These are phyloP conservation scores for Penicillium fuscoglaucum DNA, from an alignment of 2,329 filamentous ascomycete species.

Conservation along the genomic window DNA sequence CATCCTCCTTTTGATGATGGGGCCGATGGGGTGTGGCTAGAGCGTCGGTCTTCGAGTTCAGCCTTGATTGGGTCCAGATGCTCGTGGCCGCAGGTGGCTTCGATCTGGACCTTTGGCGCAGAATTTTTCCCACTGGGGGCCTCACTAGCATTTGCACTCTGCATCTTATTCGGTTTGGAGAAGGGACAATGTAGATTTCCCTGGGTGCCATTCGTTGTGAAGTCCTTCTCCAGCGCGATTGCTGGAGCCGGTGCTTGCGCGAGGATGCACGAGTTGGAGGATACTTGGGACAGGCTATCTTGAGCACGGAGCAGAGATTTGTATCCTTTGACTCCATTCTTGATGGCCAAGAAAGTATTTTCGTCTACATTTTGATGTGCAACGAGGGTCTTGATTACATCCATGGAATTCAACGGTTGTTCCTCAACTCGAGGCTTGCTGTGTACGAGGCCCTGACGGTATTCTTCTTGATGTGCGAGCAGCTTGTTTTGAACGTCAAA, in stretches of 20 bases:
- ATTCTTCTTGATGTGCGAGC: slow-evolving; percentile 32
- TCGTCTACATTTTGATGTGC: slow-evolving; percentile 65
- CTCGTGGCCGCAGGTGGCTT: slow-evolving; percentile 52
- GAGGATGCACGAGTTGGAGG: slow-evolving; percentile 43
- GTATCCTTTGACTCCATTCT: slow-evolving; percentile 43
- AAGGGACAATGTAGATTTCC: slow-evolving; percentile 82
- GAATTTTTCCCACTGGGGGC: slow-evolving; percentile 41
- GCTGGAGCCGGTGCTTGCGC: slow-evolving; percentile 58
- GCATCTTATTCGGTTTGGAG: slow-evolving; percentile 52
- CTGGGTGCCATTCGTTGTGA: slow-evolving; percentile 80
- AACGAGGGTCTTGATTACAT: slow-evolving; percentile 57
- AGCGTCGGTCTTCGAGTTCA: slow-evolving; percentile 48
- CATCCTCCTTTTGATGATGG: slow-evolving; percentile 65
- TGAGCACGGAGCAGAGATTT: slow-evolving; percentile 36
- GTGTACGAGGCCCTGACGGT: slow-evolving; percentile 38
- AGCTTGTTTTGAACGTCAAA: slow-evolving; percentile 36
- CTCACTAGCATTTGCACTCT: slow-evolving; percentile 32
- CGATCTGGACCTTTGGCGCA: slow-evolving; percentile 43
- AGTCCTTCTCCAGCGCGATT: slow-evolving; percentile 78
- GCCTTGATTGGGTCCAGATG: slow-evolving; percentile 60
- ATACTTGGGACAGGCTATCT: slow-evolving; percentile 33
- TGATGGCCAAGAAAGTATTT: slow-evolving; percentile 45
- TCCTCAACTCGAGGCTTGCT: slow-evolving; percentile 35
- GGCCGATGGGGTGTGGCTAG: slow-evolving; percentile 40
- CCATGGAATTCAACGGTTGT: slow-evolving; percentile 63